Evolutionary conservation across 2,329 filamentous ascomycete species (phyloP), one percentile per base, ranked within the genome.

Genomic region (Metarhizium guizhouense): DNA sequence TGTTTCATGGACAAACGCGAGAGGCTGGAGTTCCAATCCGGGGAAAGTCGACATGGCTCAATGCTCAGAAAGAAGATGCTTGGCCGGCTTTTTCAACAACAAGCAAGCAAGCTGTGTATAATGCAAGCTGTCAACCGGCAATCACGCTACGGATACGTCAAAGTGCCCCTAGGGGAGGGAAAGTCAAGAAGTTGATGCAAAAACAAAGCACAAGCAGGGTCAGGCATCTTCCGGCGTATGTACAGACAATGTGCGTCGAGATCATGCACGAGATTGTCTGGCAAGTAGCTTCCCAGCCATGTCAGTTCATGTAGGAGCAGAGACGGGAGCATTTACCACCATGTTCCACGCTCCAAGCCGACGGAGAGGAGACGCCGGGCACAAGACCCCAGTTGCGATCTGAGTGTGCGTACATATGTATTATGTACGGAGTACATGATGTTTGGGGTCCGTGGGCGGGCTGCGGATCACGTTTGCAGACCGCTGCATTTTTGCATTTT

Each of bases 381-480:
- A 10, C n/a, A 18, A 45, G n/a, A 45, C 45, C 45, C 51, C 51
- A 47, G 40, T 25, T 6, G 25, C 38, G 51, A 53, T 53, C 51
- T 32, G 29, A 53, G 51, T 47, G n/a, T 53, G 18, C 50, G 50
- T 36, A 40, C 38, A 16, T 40, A 40, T 40, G 38, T 14, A 14
- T 16, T 14, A 40, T 13, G 38, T 40, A 20, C 18, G 42, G 42
- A 45, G 42, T 45, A 20, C n/a, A n/a, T 29, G n/a, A 43, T 45
- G n/a, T 10, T 45, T 16, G 42, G 18, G n/a, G n/a, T 45, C 34
- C 49, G 18, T 52, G 51, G 42, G 51, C 40, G 40, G 20, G 25
- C 51, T 53, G 51, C 51, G 51, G 51, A 53, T 43, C 51, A 53
- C 42, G 51, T 53, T 53, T 53, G 51, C 51, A 43, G 51, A 32